Conservation (phyloP, 73 alveolate genomes). For the Tetrahymena malaccensis region DNA sequence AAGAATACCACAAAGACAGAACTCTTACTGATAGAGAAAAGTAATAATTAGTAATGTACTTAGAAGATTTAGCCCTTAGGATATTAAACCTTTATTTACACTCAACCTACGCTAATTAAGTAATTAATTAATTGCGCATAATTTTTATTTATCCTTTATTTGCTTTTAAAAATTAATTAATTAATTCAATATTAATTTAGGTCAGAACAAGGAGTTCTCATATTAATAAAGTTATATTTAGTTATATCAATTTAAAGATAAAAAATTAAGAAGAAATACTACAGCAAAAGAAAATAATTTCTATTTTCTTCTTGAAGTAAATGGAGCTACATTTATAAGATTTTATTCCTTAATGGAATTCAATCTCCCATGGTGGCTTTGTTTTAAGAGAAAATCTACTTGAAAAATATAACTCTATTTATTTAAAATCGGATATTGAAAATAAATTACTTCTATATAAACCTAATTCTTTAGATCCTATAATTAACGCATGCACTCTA, state of each 20-base stretch:
- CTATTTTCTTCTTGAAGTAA: not conserved
- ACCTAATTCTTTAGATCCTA: not conserved
- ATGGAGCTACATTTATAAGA: not conserved
- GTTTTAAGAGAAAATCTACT: not conserved
- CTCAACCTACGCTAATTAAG: not conserved
- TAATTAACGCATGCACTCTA: not conserved
- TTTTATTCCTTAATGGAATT: not conserved
- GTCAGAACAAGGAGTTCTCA: not conserved
- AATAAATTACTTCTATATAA: not conserved
- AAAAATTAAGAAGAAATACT: not conserved
- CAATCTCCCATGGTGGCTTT: not conserved
- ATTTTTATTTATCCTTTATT: not conserved
- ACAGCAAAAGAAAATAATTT: not conserved
- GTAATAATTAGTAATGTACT: not conserved
- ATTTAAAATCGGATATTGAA: not conserved
- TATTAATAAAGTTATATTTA: not conserved
- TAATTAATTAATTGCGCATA: not conserved
- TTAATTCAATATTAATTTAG: not conserved
- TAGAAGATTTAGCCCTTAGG: not conserved
- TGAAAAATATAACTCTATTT: not conserved
- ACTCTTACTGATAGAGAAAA: not conserved
- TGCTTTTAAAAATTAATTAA: too few species aligned
- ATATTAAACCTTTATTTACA: not conserved
- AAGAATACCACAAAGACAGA: not conserved
- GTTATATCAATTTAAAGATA: not conserved